Conservation (phyloP, 306 rosid genomes). For the Vigna radiata region DNA sequence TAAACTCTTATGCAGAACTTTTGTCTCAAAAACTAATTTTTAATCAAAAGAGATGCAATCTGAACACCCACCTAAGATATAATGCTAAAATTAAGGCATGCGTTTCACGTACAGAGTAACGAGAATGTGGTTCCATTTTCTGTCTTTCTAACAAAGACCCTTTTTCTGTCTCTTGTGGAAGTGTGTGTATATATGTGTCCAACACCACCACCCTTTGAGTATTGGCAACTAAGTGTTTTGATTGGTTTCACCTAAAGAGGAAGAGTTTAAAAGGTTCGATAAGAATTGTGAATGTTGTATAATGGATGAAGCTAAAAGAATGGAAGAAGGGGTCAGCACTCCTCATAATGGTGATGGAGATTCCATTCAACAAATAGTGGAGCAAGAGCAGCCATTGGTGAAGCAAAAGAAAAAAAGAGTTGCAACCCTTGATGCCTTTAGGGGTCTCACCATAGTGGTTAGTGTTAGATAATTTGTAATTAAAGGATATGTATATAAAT, state of each 20-base stretch:
- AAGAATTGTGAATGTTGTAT: not conserved
- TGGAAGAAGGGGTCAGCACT: constrained; percentile 59
- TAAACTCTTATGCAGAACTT: not conserved
- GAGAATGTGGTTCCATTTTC: constrained; percentile 34
- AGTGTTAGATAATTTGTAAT: not conserved
- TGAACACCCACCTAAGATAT: not conserved
- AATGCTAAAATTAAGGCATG: not conserved
- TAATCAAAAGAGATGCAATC: not conserved
- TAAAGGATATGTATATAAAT: too few species aligned
- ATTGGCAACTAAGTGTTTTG: not conserved
- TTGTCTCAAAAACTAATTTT: not conserved
- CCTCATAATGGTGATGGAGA: constrained; percentile 41
- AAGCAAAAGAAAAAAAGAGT: constrained; percentile 63
- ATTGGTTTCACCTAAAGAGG: not conserved
- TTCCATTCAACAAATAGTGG: constrained; percentile 25
- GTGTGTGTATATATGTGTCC: constrained; percentile 16
- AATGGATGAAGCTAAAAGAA: constrained; percentile 63
- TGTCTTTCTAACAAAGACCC: constrained; percentile 21
- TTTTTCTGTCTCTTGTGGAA: constrained; percentile 7
- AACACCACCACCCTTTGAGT: not conserved
- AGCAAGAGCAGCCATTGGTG: constrained; percentile 25
- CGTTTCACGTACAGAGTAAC: not conserved
- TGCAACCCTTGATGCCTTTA: constrained; percentile 77
- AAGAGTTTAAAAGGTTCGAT: not conserved
- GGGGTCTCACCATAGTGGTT: constrained; percentile 85